Base-by-base conservation (phyloP, 768 basidiomycete genomes). In the Naematelia encephala region DNA sequence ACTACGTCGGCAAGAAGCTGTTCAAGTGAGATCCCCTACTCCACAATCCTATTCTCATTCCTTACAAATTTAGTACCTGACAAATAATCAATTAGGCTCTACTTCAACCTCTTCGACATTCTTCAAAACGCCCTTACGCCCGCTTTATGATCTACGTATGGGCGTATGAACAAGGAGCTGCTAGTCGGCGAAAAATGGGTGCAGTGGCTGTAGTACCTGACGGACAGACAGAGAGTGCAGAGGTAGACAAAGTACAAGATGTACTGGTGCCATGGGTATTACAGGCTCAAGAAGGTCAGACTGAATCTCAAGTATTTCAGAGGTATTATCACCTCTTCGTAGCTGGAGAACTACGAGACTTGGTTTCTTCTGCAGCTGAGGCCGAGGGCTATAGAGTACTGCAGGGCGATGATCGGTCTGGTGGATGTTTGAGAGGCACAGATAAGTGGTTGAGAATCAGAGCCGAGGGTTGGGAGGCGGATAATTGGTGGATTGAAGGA, bases 311-410 rank as follows among this genome's bases (percentile, higher is more conserved):
- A 62, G 81, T 88, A 2, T 89, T 85, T 79, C 86, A 91, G 72
- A 83, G 96, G 56, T 99, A 96, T 73, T 99, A 99, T 73, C 96
- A 99, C 75, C 89, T 99, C 83, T 99, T 97, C 72, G 82, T 84
- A 0, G 80, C 84, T 44, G 89, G 87, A 19, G 96, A 99, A 77
- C 82, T 99, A 49, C 62, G 71, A 16, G 76, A 75, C 12, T 81
- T 96, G 10, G 84, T 88, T 4, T 55, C 61, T 5, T 80, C 83
- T 29, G 91, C 92, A 0, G 87, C 87, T 2, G 61, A 70, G 26
- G 83, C 79, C 21, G 70, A 69, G 29, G 73, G 69, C 3, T 73
- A 60, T 8, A 49, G 63, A 3, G 4, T 66, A 1, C 19, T 47
- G 16, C 48, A 59, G 14, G 55, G 56, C 11, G 59, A 48, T 5